Conservation (phyloP, 1,284 basidiomycete genomes). For the Ceratobasidium papillatum region DNA sequence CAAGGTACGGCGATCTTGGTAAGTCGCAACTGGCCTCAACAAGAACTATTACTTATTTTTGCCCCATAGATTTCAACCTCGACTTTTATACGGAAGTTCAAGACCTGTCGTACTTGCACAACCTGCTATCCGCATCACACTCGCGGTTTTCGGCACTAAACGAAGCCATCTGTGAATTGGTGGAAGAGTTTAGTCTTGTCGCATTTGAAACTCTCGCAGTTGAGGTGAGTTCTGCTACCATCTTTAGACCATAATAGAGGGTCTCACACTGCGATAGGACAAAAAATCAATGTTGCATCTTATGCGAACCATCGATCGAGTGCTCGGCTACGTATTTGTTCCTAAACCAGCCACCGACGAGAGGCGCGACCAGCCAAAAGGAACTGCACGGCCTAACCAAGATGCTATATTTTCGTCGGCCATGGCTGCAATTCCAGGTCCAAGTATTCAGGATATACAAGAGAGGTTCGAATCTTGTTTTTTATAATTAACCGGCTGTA, state of each 20-base stretch:
- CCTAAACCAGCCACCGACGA: conserved; percentile 67
- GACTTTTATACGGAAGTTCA: conserved; percentile 99
- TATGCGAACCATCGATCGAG: conserved; percentile 82
- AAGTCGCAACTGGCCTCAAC: conserved; percentile 46
- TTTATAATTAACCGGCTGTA: not conserved
- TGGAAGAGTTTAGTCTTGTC: conserved; percentile 95
- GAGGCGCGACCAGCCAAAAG: conserved; percentile 53
- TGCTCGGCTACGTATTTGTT: conserved; percentile 87
- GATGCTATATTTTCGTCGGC: conserved; percentile 74
- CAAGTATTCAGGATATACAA: conserved; percentile 79
- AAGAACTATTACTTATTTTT: conserved; percentile 1
- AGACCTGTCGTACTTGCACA: conserved; percentile 90
- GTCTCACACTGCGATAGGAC: conserved; percentile 63
- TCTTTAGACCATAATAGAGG: not conserved
- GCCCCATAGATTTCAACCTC: conserved; percentile 85
- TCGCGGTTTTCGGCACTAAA: conserved; percentile 82
- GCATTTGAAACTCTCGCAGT: conserved; percentile 97
- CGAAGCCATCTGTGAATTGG: conserved; percentile 86
- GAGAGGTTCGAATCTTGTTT: conserved; percentile 68
- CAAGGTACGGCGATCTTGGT: conserved; percentile 90
- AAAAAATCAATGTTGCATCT: conserved; percentile 92
- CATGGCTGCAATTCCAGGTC: conserved; percentile 63
- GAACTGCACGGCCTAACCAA: conserved; percentile 66
- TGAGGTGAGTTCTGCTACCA: conserved; percentile 64
- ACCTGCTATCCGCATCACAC: conserved; percentile 71